Evolutionary conservation across 2,329 filamentous ascomycete species (phyloP).

Genomic region (Aspergillus tamarii): DNA sequence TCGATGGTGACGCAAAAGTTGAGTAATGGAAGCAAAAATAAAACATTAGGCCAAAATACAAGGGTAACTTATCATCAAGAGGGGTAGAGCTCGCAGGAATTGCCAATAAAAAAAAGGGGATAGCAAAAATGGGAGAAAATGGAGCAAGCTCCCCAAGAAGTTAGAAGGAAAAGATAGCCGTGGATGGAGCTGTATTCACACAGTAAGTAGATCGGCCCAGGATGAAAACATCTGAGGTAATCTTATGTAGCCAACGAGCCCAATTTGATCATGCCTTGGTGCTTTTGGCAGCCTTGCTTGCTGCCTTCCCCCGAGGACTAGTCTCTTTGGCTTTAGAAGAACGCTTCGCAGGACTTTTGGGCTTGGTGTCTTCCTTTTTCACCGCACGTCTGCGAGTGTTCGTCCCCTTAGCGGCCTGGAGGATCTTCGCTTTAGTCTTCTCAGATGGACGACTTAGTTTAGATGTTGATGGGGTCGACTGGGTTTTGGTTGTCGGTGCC

Average conservation of each 20-base stretch:
- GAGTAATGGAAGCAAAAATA: neutral
- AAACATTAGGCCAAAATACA: conserved; percentile 2
- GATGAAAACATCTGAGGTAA: neutral
- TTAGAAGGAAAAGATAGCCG: neutral
- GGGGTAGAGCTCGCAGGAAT: neutral
- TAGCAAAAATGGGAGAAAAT: neutral
- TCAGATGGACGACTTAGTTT: conserved; percentile 33
- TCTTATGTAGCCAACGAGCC: neutral
- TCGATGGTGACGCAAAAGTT: neutral
- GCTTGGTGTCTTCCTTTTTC: conserved; percentile 15
- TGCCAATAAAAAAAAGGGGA: neutral
- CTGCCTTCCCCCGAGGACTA: neutral
- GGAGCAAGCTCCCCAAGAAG: neutral
- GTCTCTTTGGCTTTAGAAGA: neutral
- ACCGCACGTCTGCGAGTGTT: conserved; percentile 18
- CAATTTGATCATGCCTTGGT: neutral
- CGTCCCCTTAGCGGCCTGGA: conserved; percentile 28
- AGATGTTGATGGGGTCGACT: conserved; percentile 20
- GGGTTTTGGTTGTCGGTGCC: conserved; percentile 17
- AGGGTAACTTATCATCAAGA: conserved; percentile 1
- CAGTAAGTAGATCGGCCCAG: neutral
- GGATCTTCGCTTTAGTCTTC: conserved; percentile 34
- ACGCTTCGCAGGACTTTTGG: conserved; percentile 6
- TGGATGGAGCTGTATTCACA: neutral
- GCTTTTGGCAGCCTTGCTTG: neutral